Base-by-base conservation (phyloP, 352 stramenopile species). In the Phytophthora europaea region DNA sequence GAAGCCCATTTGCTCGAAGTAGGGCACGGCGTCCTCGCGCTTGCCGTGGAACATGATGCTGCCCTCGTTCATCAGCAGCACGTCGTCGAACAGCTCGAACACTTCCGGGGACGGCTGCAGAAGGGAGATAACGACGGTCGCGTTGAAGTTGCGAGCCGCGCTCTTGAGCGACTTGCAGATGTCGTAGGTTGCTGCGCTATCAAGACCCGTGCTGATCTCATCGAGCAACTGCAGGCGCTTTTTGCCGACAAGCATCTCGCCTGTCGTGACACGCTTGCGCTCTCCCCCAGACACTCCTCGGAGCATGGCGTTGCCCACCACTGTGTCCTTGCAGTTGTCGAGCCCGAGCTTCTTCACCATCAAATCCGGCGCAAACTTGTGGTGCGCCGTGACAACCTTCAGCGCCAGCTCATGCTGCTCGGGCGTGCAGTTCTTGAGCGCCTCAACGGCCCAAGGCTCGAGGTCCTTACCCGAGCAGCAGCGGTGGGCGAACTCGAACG, bases 151-250 rank as follows among this genome's bases (percentile, higher is more conserved):
- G 16, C 68, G 62, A 0, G 82, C 85, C 2, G 81, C 71, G 61
- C 84, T 83, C 36, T 80, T 84, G 6, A 98, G 64, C 6, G 90
- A 79, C 52, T 94, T 89, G 60, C 92, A 87, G 61, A 99, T 98
- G 57, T 99, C 92, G 67, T 65, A 76, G 0, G 69, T 76, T 12
- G 71, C 66, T n/a, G 71, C 71, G 57, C 71, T 78, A 38, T 78
- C 66, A 50, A 93, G 79, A 6, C 85, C 85, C 6, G 85, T 93
- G 53, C 79, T 91, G 76, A 93, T 90, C 67, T 92, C 80, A 72
- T 98, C 93, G 22, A 98, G 79, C 0, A 97, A 34, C 18, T 93
- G 64, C 23, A 95, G 77, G 3, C 72, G 62, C 43, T 92, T 92
- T 45, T 89, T 74, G 1, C 88, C 95, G 12, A 98, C 77, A 22